phyloP scores from a whole-genome alignment of 129 eudicot genomes.

The Tanacetum coccineum region DNA sequence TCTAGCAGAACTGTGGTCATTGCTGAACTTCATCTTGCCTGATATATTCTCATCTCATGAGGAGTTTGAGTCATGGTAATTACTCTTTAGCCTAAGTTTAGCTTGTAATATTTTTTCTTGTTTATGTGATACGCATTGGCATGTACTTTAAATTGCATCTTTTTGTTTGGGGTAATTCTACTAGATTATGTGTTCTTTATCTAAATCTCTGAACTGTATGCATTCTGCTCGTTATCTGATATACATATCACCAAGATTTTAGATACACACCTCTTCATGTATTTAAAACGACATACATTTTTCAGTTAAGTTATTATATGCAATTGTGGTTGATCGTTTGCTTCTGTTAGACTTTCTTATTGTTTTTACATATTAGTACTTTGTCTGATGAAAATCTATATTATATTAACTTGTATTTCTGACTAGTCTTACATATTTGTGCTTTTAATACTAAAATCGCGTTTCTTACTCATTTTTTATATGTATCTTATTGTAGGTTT shows the following conservation, averaged over 20 bases:
- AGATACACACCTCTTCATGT: not conserved
- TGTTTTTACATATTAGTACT: not conserved
- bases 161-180: too few species aligned
- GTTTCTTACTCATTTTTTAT: not conserved
- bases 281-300: too few species aligned
- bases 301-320: not conserved
- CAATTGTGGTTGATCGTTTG: not conserved
- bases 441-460: not conserved
- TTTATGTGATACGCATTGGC: too few species aligned
- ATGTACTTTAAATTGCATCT: too few species aligned
- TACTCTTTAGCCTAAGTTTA: not conserved
- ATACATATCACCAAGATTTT: not conserved
- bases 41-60: conserved; percentile 93
- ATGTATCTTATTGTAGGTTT: conserved; percentile 48
- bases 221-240: not conserved
- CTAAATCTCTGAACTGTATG: not conserved
- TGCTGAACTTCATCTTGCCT: conserved; percentile 92
- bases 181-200: not conserved
- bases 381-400: not conserved
- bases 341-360: too few species aligned
- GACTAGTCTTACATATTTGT: too few species aligned
- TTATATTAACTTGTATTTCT: too few species aligned
- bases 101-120: too few species aligned
- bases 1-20: conserved; percentile 95
- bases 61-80: conserved; percentile 94